A percentile compares a stretch with the other conserved stretches of the same genome.
Evolutionary conservation across 768 basidiomycete genomes (phyloP).

Genomic region (Podaxis sp.): DNA sequence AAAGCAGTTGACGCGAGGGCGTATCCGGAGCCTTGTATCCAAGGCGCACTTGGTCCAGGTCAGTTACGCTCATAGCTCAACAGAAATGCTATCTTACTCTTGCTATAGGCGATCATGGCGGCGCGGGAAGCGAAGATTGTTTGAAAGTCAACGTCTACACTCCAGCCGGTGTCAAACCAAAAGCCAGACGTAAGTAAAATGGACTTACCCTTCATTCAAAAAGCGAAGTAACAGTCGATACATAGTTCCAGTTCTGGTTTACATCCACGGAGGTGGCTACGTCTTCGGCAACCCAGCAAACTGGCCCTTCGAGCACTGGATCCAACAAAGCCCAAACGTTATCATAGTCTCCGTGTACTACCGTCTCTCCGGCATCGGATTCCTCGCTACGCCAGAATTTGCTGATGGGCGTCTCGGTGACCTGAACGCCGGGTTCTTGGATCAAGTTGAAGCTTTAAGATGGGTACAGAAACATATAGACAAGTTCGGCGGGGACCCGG

Average conservation of each 20-base stretch:
- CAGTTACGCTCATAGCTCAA: neutral
- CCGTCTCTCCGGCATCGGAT: constrained; percentile 61
- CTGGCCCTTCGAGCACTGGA: constrained; percentile 68
- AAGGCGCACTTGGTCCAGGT: constrained; percentile 35
- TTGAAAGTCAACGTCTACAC: constrained; percentile 66
- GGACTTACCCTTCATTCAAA: neutral
- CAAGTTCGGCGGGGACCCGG: constrained; percentile 63
- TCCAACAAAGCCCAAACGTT: constrained; percentile 60
- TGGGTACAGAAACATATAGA: constrained; percentile 65
- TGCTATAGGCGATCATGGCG: constrained; percentile 48
- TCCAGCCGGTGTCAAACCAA: constrained; percentile 43
- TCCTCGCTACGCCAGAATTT: constrained; percentile 52
- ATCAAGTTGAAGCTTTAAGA: constrained; percentile 59
- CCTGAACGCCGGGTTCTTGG: constrained; percentile 52
- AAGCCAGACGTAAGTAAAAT: constrained; percentile 42
- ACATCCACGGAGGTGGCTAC: constrained; percentile 55
- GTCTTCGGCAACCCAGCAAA: constrained; percentile 58
- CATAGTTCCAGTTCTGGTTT: constrained; percentile 32
- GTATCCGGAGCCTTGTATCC: constrained; percentile 60
- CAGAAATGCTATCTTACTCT: neutral
- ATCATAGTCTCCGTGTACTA: constrained; percentile 69
- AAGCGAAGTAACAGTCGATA: neutral
- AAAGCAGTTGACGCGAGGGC: constrained; percentile 46
- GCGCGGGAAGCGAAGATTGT: constrained; percentile 67
- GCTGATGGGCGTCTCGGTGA: constrained; percentile 37